A percentile compares a stretch with the other conserved stretches of the same genome.
Conservation (phyloP, 495 filamentous ascomycete genomes). For the Lophiostoma macrostomum region DNA sequence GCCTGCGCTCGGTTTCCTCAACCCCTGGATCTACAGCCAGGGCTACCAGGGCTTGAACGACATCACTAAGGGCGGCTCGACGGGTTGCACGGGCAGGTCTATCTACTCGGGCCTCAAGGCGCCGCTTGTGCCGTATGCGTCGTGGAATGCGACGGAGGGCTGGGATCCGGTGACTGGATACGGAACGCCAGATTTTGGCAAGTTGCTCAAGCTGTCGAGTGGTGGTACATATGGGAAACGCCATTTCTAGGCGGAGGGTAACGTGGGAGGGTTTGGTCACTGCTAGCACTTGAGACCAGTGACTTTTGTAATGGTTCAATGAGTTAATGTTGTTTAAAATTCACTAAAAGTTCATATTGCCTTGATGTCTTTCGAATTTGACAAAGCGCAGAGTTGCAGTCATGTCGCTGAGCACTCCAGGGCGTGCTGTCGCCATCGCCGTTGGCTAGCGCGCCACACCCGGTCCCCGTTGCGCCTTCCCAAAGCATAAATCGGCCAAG, state of each 20-base stretch:
- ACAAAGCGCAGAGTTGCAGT: too few relatives aligned
- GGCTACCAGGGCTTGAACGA: slow-evolving; percentile 59
- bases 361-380: too few relatives aligned
- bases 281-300: too few relatives aligned
- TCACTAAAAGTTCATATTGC: too few relatives aligned
- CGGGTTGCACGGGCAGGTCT: slow-evolving; percentile 55
- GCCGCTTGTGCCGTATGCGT: slow-evolving; percentile 37
- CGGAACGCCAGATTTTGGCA: slow-evolving; percentile 52
- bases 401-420: too few relatives aligned
- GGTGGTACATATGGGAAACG: slow-evolving; percentile 15
- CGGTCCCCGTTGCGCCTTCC: too few relatives aligned
- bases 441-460: too few relatives aligned
- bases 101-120: slow-evolving; percentile 45
- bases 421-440: too few relatives aligned
- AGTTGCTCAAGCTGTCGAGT: slow-evolving; percentile 35
- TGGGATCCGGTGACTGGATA: slow-evolving; percentile 64
- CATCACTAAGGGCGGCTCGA: slow-evolving; percentile 57
- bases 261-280: not conserved
- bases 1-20: slow-evolving; percentile 66
- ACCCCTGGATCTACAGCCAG: slow-evolving; percentile 66
- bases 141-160: slow-evolving; percentile 49
- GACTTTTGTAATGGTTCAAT: too few relatives aligned
- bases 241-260: not conserved
- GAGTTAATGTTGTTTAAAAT: too few relatives aligned
- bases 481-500: too few relatives aligned